Evolutionary conservation across 257 asterid genomes (phyloP).

Genomic region (Ajuga chamaepitys): DNA sequence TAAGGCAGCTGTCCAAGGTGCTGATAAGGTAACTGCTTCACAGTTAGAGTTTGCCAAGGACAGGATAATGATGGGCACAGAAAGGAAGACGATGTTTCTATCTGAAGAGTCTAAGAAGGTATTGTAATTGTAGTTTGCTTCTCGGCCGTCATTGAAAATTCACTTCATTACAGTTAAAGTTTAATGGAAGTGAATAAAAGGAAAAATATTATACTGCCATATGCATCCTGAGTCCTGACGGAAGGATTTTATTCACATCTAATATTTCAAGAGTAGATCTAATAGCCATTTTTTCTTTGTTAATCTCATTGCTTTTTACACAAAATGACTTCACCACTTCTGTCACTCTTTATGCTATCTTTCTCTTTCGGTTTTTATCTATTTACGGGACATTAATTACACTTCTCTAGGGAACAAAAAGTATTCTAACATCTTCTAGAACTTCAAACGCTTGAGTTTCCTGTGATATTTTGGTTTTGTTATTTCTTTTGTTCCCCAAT

Average conservation of each 20-base stretch:
- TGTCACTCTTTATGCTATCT: not conserved
- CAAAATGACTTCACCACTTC: not conserved
- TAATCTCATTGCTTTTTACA: not conserved
- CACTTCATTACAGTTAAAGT: too few relatives aligned
- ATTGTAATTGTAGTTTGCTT: not conserved
- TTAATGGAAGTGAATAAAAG: not conserved
- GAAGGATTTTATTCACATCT: not conserved
- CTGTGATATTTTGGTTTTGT: not conserved
- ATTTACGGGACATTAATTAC: not conserved
- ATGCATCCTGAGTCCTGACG: not conserved
- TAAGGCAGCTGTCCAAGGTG: constrained; percentile 97
- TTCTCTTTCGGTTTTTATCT: not conserved
- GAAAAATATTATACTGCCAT: not conserved
- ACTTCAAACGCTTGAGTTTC: not conserved
- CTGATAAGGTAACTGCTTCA: constrained; percentile 68
- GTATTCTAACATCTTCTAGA: not conserved
- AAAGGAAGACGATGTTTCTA: constrained; percentile 88
- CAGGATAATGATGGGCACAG: constrained; percentile 98
- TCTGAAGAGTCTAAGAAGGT: constrained; percentile 97
- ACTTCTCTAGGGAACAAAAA: not conserved
- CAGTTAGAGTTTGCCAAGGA: constrained; percentile 96
- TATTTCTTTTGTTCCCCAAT: not conserved
- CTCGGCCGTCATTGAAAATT: not conserved
- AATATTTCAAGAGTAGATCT: not conserved
- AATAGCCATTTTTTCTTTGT: not conserved